Conservation (phyloP, 768 basidiomycete species). For the Naganishia randhawae region DNA sequence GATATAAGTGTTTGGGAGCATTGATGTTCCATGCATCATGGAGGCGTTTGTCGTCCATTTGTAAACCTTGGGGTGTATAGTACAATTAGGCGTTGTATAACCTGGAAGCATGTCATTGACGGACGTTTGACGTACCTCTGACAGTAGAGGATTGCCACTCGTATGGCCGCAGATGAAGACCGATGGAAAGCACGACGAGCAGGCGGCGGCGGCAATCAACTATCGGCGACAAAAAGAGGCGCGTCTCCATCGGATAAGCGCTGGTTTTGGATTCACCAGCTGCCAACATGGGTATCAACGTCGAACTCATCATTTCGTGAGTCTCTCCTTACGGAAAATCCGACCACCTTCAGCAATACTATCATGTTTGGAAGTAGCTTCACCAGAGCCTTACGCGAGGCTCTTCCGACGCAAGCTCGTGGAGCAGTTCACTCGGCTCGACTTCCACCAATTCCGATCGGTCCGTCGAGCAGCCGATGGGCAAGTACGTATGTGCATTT, state of each 20-base stretch:
- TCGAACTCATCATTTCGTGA: neutral
- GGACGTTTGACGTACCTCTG: no score
- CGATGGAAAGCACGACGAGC: neutral
- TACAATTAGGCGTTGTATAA: neutral
- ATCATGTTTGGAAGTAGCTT: slow-evolving; percentile 13
- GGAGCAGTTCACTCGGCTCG: neutral
- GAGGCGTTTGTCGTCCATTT: neutral
- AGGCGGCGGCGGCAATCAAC: no score
- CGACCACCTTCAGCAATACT: neutral
- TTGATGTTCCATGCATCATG: neutral
- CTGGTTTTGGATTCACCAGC: slow-evolving; percentile 13
- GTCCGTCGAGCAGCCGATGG: slow-evolving; percentile 35
- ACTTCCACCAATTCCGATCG: slow-evolving; percentile 23
- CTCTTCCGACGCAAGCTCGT: neutral
- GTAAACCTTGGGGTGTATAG: no score
- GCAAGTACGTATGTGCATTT: slow-evolving; percentile 39
- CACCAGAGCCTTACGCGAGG: slow-evolving; percentile 16
- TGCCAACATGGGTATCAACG: neutral
- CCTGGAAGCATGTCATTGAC: neutral
- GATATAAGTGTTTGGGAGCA: slow-evolving; percentile 2
- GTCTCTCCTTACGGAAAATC: neutral
- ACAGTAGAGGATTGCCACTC: no score
- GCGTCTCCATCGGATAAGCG: slow-evolving; percentile 6
- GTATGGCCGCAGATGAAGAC: no score
- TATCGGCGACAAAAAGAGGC: slow-evolving; percentile 7